Evolutionary conservation across 441 rosid species (phyloP), one percentile per base, ranked within the genome.

Genomic region (Viola pubescens): DNA sequence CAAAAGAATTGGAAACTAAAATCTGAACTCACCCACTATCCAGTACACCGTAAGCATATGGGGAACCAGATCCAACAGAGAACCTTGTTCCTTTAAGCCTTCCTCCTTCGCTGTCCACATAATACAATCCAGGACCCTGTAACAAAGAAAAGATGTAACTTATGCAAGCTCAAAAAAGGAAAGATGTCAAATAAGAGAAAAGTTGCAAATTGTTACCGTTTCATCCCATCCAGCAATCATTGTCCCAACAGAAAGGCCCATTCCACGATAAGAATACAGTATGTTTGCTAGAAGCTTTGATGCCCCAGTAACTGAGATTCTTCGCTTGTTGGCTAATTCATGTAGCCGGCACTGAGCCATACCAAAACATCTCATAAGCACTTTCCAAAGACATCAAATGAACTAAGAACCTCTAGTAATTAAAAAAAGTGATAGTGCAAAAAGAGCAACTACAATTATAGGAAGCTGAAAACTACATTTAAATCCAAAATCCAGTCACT

Each of bases 211-310:
- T 6, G 57, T 66, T 75, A 88, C 98, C 63, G 96, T 90, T 76
- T 94, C 99, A 73, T 88, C 99, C 95, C 97, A 94, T 69, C 99
- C 99, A 58, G 99, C 99, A 66, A 94, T 91, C 99, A 91, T 94
- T 40, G 99, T 94, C 51, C 99, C 99, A 51, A 90, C 94, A 9
- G 97, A 94, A 9, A 94, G 81, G 56, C 96, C 97, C 97, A 94
- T 94, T 73, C 99, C 97, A 59, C 95, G 95, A 70, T 90, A 90
- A 19, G 97, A 90, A 70, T 87, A 88, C 52, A 91, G 84, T 73
- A 94, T 94, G 83, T 94, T 94, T 7, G 99, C 99, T 43, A 94
- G 80, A 69, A 94, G 85, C 73, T 88, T 94, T 53, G 99, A 94
- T 41, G 99, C 97, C 65, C 99, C 99, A 0, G 97, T 85, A 55